Conservation (phyloP, 768 basidiomycete species). For the Boletellus emodensis region DNA sequence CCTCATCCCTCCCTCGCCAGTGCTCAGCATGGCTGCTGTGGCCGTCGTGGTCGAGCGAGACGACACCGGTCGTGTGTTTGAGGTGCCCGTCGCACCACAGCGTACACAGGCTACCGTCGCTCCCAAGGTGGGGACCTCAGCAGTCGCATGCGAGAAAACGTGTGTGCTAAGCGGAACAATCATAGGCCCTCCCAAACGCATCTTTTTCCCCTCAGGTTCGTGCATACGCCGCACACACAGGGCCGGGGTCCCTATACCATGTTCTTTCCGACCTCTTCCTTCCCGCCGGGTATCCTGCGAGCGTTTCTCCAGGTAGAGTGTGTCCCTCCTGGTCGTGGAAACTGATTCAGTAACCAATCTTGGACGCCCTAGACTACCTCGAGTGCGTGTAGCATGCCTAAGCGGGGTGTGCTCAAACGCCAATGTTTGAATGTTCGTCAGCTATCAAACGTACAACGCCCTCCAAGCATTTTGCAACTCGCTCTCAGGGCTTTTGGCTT, state of each 20-base stretch:
- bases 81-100: conserved; percentile 11
- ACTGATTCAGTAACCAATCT: background rate
- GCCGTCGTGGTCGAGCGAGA: conserved; percentile 20
- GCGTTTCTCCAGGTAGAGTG: conserved; percentile 54
- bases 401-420: conserved; percentile 5
- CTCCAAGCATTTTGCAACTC: conserved; percentile 71
- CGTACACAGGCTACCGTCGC: background rate
- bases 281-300: conserved; percentile 58
- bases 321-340: background rate
- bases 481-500: conserved; percentile 57
- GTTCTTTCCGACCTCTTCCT: conserved; percentile 43
- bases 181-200: conserved; percentile 1
- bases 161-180: conserved; percentile 2
- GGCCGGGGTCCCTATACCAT: conserved; percentile 10
- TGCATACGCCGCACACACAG: background rate
- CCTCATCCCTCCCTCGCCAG: background rate
- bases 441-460: conserved; percentile 65
- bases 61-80: conserved; percentile 18
- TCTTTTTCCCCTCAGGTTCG: background rate
- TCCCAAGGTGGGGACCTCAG: conserved; percentile 16
- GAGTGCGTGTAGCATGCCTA: conserved; percentile 34
- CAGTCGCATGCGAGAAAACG: background rate
- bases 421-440: conserved; percentile 21
- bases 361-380: conserved; percentile 44
- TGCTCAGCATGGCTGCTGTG: background rate